Evolutionary conservation across 2,329 filamentous ascomycete genomes (phyloP), one percentile per base, ranked within the genome.

Genomic region (Teratosphaeria gauchensis): DNA sequence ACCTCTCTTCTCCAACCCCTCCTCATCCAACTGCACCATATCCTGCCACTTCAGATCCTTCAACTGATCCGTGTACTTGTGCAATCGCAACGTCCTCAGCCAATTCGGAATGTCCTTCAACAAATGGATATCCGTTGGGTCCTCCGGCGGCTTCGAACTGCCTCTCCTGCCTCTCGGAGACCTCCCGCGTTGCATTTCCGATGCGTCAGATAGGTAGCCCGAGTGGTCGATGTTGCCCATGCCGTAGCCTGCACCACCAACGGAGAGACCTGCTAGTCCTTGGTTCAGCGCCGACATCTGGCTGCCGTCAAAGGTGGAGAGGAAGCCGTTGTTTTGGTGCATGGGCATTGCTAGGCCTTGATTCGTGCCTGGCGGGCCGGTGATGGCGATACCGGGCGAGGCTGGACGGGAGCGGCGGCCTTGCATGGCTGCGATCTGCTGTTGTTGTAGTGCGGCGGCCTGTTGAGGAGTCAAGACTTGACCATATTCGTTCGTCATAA

Each of bases 41-140:
- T 99, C 94, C 31, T 87, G 89, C 94, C 94, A 99, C 69, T 94
- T 91, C 80, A 97, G 84, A 70, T 97, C 92, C 77, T 97, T 99
- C 63, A 99, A 78, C 67, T 97, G 95, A 66, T 99, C 94, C 9
- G 94, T 99, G 76, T 99, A 99, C 79, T 99, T 99, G 81, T 99
- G 94, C 68, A 99, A 81, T 61, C 94, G 86, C 71, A 97, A 82
- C 73, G 91, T 96, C 72, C 94, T 86, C 69, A 99, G 83, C 94
- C 94, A 99, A 73, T 86, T 88, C 57, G 94, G 92, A 66, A 99
- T 96, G 71, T 99, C 94, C 76, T 95, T 89, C 66, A 99, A 81
- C 61, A 99, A 82, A 51, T 82, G 85, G 16, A 89, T 88, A 74
- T 99, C 94, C 21, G 92, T 97, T 3, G 94, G 94, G 70, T 99